A percentile compares a stretch with the other conserved stretches of the same genome.
Evolutionary conservation across 2,329 filamentous ascomycete species (phyloP).

Genomic region (Bipolaris oryzae): DNA sequence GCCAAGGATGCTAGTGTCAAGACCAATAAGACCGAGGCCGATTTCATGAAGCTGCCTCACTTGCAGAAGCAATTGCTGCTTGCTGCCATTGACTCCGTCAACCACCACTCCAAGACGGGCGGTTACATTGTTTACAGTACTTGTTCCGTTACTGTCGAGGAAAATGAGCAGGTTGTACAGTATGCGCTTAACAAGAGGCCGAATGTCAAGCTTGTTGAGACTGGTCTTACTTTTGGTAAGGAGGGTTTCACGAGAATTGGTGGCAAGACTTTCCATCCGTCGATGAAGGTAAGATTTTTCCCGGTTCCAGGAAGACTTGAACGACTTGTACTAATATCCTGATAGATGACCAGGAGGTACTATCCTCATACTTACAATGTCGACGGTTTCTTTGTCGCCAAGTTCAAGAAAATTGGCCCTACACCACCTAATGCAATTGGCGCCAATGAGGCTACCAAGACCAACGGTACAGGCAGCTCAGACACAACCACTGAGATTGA

Average conservation of each 20-base stretch:
- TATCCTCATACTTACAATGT: constrained; percentile 59
- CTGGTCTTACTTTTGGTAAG: constrained; percentile 85
- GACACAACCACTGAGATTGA: constrained; percentile 52
- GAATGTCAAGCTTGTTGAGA: constrained; percentile 92
- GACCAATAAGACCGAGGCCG: constrained; percentile 86
- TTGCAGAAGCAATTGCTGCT: constrained; percentile 93
- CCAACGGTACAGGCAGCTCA: constrained; percentile 47
- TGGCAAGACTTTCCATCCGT: constrained; percentile 88
- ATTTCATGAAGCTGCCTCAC: constrained; percentile 92
- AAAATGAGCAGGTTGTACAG: constrained; percentile 91
- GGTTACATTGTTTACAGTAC: constrained; percentile 97
- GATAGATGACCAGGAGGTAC: constrained; percentile 41
- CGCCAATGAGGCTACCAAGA: constrained; percentile 27
- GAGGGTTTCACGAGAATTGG: constrained; percentile 91
- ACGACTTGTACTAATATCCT: neutral
- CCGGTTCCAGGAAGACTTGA: neutral
- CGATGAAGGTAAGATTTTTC: constrained; percentile 61
- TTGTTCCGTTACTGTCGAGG: constrained; percentile 91
- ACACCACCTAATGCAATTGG: constrained; percentile 66
- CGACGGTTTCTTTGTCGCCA: constrained; percentile 97
- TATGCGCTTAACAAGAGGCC: constrained; percentile 90
- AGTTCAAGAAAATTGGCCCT: constrained; percentile 90
- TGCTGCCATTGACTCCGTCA: constrained; percentile 91
- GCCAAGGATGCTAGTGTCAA: constrained; percentile 96
- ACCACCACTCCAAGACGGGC: constrained; percentile 88